These are phyloP conservation scores for Gypsophila paniculata DNA, from an alignment of 179 eudicot genomes.

Conservation along the genomic window DNA sequence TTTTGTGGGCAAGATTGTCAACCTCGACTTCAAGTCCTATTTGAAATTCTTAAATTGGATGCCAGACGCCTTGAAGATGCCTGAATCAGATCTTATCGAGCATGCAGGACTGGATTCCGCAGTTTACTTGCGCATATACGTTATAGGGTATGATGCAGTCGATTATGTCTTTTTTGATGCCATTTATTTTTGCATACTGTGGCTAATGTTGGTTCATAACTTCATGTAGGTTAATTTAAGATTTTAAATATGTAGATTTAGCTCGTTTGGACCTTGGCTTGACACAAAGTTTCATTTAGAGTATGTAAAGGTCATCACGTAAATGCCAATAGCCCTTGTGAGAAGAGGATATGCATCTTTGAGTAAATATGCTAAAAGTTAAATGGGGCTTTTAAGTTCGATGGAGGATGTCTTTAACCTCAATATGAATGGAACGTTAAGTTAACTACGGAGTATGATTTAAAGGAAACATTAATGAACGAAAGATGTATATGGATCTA, in stretches of 20 bases:
- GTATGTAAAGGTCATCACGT: not conserved
- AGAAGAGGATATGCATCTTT: not conserved
- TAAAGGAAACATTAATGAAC: not conserved
- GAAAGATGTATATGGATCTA: not conserved
- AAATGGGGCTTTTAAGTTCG: not conserved
- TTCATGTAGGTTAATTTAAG: not conserved
- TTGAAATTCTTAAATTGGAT: constrained; percentile 72
- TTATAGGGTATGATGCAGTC: constrained; percentile 48
- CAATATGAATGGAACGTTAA: not conserved
- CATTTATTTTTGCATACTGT: constrained; percentile 1
- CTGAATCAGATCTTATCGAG: constrained; percentile 76
- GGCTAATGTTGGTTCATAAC: not conserved
- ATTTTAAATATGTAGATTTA: not conserved
- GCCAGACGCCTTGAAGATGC: constrained; percentile 80
- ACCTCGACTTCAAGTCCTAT: constrained; percentile 66
- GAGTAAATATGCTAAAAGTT: not conserved
- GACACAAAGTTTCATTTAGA: not conserved
- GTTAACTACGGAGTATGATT: not conserved
- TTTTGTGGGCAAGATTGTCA: constrained; percentile 54
- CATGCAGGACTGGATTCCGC: constrained; percentile 90
- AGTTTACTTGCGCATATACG: constrained; percentile 72
- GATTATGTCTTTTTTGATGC: constrained; percentile 7
- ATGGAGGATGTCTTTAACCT: not conserved
- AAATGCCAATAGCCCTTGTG: not conserved
- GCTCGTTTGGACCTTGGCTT: not conserved